Evolutionary conservation across 768 basidiomycete genomes (phyloP).

Genomic region (Tricholomella constricta): DNA sequence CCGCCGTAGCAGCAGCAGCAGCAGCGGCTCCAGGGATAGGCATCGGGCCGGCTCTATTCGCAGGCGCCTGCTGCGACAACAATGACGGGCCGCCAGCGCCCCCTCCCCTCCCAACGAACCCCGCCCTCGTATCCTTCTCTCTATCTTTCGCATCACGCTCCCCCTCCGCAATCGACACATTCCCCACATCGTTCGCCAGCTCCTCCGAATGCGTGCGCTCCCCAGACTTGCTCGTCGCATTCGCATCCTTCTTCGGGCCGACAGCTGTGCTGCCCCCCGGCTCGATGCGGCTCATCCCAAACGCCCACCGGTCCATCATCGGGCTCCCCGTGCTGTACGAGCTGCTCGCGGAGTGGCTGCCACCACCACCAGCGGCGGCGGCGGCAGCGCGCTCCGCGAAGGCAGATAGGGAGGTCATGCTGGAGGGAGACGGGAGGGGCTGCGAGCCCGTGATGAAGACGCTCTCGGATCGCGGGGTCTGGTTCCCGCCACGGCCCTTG

Average conservation of each 20-base stretch:
- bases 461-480: conserved; percentile 83
- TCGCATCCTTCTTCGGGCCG: background rate
- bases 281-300: conserved; percentile 89
- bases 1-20: conserved; percentile 4
- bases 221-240: background rate
- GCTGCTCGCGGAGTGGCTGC: conserved; percentile 8
- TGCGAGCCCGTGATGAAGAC: conserved; percentile 89
- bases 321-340: conserved; percentile 56
- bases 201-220: conserved; percentile 31
- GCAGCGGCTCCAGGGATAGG: conserved; percentile 22
- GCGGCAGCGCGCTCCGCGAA: conserved; percentile 13
- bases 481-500: conserved; percentile 93
- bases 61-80: conserved; percentile 69
- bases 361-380: background rate
- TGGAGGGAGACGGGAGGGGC: conserved; percentile 86
- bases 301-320: conserved; percentile 81
- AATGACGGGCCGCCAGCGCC: conserved; percentile 60
- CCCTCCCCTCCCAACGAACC: conserved; percentile 28
- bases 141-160: no score
- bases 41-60: conserved; percentile 28
- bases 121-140: conserved; percentile 27
- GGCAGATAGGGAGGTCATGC: conserved; percentile 28
- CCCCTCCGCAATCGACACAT: conserved; percentile 34
- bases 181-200: conserved; percentile 39
- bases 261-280: conserved; percentile 15